Percentiles rank a stretch among this genome's conserved stretches.
Conservation (phyloP, 306 rosid species). For the Dryas drummondii region DNA sequence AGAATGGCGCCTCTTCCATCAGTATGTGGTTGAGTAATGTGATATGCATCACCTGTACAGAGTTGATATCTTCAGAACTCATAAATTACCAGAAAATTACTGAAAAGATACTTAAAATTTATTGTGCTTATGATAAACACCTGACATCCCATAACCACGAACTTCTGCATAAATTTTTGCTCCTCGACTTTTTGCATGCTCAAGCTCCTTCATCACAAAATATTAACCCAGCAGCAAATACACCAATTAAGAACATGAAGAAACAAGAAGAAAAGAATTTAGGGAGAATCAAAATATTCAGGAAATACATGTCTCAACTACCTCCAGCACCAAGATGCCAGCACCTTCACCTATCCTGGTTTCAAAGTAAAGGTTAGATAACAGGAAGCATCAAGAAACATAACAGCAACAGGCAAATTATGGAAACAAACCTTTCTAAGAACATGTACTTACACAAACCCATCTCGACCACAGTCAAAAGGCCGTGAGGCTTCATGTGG, state of each 20-base stretch:
- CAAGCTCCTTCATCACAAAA: conserved; percentile 59
- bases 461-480: conserved; percentile 84
- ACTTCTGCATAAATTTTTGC: conserved; percentile 89
- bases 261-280: not conserved
- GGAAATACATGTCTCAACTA: conserved; percentile 36
- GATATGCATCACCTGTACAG: conserved; percentile 79
- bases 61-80: conserved; percentile 29
- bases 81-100: conserved; percentile 12
- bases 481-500: conserved; percentile 91
- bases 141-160: conserved; percentile 96
- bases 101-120: conserved; percentile 14
- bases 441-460: conserved; percentile 75
- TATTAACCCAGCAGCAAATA: conserved; percentile 24
- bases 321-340: conserved; percentile 89
- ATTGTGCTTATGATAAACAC: conserved; percentile 35
- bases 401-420: not conserved
- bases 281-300: not conserved
- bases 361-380: conserved; percentile 27
- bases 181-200: conserved; percentile 79
- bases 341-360: conserved; percentile 92
- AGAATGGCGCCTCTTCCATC: conserved; percentile 93
- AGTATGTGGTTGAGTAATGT: conserved; percentile 87
- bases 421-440: conserved; percentile 13
- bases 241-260: conserved; percentile 18
- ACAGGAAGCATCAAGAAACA: conserved; percentile 25